These are phyloP conservation scores for Candolleomyces efflorescens DNA, from an alignment of 768 basidiomycete species.

Conservation along the genomic window DNA sequence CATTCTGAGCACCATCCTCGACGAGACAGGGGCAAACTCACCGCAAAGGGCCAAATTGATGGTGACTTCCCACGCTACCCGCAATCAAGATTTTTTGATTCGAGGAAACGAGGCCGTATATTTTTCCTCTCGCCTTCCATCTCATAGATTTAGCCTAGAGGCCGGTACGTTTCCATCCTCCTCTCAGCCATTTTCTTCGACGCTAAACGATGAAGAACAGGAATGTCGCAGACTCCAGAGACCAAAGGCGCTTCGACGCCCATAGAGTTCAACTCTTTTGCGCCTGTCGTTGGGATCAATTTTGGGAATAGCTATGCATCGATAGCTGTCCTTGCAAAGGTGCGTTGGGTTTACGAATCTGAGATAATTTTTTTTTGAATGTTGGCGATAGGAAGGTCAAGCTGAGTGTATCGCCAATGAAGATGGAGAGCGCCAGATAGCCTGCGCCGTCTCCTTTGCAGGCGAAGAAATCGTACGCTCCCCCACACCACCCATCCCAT, in stretches of 20 bases:
- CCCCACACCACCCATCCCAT: background rate
- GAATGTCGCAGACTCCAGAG: background rate
- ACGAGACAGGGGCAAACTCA: no score
- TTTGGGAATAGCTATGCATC: conserved; percentile 95
- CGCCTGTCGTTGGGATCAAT: conserved; percentile 87
- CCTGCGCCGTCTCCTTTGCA: conserved; percentile 86
- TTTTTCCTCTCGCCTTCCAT: no score
- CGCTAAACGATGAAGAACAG: background rate
- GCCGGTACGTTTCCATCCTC: no score
- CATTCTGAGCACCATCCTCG: background rate
- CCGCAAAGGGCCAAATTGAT: no score
- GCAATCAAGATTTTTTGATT: no score
- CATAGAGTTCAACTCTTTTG: conserved; percentile 32
- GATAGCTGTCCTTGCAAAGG: conserved; percentile 94
- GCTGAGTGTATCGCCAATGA: conserved; percentile 98
- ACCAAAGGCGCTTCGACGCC: conserved; percentile 12
- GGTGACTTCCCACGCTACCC: no score
- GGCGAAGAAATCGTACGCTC: conserved; percentile 83
- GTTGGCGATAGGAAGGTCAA: conserved; percentile 64
- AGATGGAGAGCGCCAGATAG: conserved; percentile 97
- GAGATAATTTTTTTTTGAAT: no score
- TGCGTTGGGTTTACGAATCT: no score
- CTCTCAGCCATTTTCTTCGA: background rate
- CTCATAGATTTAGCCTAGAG: no score
- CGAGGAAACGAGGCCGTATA: no score